phyloP scores from a whole-genome alignment of 106 monocot species.

The Dendrobium huoshanense region DNA sequence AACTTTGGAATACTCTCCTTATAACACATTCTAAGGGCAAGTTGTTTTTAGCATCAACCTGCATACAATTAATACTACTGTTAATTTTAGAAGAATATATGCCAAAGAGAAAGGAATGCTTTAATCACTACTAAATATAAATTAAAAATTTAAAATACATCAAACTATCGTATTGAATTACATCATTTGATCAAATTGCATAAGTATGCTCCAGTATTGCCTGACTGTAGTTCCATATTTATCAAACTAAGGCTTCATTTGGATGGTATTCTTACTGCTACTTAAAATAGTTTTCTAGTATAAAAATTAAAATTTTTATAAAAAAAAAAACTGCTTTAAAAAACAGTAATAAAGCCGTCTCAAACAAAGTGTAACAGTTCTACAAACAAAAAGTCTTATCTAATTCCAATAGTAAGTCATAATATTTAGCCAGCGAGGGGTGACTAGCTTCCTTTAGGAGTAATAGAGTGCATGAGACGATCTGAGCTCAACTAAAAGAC shows the following conservation, averaged over 20 bases:
- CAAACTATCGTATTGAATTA: background rate
- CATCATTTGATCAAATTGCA: background rate
- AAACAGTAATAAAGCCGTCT: too few species aligned
- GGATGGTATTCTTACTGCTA: too few species aligned
- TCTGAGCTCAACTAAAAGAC: background rate
- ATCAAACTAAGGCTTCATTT: too few species aligned
- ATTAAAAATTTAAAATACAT: background rate
- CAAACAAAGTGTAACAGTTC: too few species aligned
- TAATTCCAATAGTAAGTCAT: too few species aligned
- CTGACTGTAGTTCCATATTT: background rate
- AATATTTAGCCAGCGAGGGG: too few species aligned
- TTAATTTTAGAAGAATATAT: background rate
- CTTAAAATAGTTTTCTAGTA: too few species aligned
- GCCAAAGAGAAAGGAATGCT: background rate
- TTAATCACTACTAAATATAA: background rate
- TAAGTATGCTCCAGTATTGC: background rate
- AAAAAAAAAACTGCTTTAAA: too few species aligned
- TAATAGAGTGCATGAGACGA: background rate
- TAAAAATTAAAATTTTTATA: background rate
- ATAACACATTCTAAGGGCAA: slow-evolving; percentile 87
- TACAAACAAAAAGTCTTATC: too few species aligned
- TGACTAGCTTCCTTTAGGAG: background rate
- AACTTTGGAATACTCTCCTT: slow-evolving; percentile 81
- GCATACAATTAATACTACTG: slow-evolving; percentile 10
- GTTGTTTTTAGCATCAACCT: slow-evolving; percentile 88